Evolutionary conservation across 805 yeast species (phyloP).

Genomic region (Wickerhamomyces chaumierensis): DNA sequence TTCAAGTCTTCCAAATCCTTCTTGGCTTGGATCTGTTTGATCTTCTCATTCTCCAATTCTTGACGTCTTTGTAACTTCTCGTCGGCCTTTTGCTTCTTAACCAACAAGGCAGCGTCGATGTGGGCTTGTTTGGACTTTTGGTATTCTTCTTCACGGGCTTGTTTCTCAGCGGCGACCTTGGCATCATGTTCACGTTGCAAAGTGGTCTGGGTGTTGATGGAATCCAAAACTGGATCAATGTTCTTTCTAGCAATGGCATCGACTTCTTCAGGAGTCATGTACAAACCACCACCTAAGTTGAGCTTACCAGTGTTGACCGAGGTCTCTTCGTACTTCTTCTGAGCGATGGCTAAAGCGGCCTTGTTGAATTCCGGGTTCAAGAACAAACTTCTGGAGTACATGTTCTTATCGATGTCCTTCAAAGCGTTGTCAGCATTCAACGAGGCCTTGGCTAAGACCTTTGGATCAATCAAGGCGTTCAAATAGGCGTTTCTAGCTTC

Average conservation of each 20-base stretch:
- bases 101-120: constrained; percentile 27
- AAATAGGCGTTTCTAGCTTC: constrained; percentile 25
- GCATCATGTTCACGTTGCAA: constrained; percentile 53
- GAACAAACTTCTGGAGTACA: constrained; percentile 28
- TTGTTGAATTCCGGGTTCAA: constrained; percentile 49
- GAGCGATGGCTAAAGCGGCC: constrained; percentile 70
- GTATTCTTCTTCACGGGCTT: constrained; percentile 26
- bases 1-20: constrained; percentile 19
- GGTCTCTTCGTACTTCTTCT: constrained; percentile 51
- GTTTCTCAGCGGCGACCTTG: constrained; percentile 25
- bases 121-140: constrained; percentile 28
- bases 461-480: constrained; percentile 28
- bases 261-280: constrained; percentile 64
- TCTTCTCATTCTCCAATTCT: constrained; percentile 25
- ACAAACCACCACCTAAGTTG: constrained; percentile 82
- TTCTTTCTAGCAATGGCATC: constrained; percentile 67
- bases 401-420: constrained; percentile 27
- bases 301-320: constrained; percentile 38
- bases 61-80: constrained; percentile 26
- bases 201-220: constrained; percentile 58
- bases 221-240: constrained; percentile 75
- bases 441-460: constrained; percentile 40
- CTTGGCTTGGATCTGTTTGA: constrained; percentile 21
- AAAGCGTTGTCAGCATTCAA: constrained; percentile 33
- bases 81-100: constrained; percentile 34